phyloP scores from a whole-genome alignment of 2,329 filamentous ascomycete genomes.

The Botryotinia narcissicola region DNA sequence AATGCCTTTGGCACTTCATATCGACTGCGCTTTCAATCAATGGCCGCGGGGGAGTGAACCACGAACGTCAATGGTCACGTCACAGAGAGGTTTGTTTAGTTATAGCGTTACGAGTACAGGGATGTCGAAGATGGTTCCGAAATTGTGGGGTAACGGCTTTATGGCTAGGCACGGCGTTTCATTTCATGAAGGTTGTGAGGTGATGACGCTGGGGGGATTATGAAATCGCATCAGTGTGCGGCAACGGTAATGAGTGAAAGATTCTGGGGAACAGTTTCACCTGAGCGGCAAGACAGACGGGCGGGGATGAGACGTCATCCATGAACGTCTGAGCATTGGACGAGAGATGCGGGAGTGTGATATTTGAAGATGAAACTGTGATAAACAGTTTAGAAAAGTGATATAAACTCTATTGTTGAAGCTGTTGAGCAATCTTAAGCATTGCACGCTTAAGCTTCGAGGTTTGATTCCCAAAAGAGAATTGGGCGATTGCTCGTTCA shows the following conservation, averaged over 20 bases:
- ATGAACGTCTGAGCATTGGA: neutral
- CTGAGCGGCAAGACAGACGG: neutral
- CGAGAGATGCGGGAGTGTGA: neutral
- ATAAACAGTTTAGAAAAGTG: neutral
- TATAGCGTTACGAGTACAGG: neutral
- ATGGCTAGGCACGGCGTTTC: neutral
- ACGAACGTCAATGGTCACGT: neutral
- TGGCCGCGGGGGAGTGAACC: neutral
- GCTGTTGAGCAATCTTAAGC: neutral
- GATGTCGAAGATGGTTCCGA: neutral
- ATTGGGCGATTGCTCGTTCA: neutral
- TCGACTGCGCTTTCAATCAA: neutral
- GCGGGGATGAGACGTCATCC: neutral
- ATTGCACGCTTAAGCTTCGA: neutral
- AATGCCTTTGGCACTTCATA: neutral
- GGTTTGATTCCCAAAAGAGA: neutral
- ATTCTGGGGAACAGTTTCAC: neutral
- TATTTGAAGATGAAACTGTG: neutral
- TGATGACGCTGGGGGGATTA: neutral
- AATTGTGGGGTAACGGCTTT: neutral
- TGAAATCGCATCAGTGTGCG: neutral
- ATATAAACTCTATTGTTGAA: neutral
- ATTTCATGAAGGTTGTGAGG: neutral
- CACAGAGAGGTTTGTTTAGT: neutral
- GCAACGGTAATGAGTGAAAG: neutral